Evolutionary conservation across 228 moss, liverwort and hornwort genomes (phyloP).

Genomic region (Sphagnum fallax): DNA sequence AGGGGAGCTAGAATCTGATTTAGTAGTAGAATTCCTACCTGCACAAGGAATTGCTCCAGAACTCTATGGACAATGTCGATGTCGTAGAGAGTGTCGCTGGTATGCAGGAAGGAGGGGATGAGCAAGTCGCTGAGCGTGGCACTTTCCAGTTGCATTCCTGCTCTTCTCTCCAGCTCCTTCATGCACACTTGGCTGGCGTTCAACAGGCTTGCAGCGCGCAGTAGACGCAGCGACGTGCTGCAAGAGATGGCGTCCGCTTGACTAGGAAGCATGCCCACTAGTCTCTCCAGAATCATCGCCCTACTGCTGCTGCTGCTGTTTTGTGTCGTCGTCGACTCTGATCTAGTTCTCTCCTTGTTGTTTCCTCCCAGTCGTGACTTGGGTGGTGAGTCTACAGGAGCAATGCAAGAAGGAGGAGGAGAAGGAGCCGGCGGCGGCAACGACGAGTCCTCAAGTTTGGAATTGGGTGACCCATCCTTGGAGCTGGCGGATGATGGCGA

Average conservation of each 20-base stretch:
- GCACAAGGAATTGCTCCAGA: constrained; percentile 58
- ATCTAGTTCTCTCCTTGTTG: background rate
- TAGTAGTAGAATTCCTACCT: constrained; percentile 18
- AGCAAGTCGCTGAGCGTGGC: constrained; percentile 65
- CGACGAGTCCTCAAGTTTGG: background rate
- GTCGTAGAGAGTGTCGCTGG: constrained; percentile 66
- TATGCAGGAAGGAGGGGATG: constrained; percentile 59
- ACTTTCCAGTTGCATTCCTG: constrained; percentile 60
- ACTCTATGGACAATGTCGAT: constrained; percentile 77
- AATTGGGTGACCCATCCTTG: constrained; percentile 9
- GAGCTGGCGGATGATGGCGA: constrained; percentile 9
- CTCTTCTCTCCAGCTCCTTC: constrained; percentile 55
- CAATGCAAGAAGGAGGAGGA: no score
- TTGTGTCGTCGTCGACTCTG: constrained; percentile 16
- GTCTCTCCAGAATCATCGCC: constrained; percentile 32
- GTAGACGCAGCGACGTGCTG: constrained; percentile 48
- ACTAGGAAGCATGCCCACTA: constrained; percentile 44
- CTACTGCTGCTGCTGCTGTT: constrained; percentile 15
- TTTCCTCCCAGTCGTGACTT: background rate
- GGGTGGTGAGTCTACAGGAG: background rate
- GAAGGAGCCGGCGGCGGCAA: background rate
- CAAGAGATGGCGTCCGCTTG: constrained; percentile 40
- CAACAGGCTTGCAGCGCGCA: constrained; percentile 63
- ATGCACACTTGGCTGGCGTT: constrained; percentile 32
- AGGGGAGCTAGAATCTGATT: no score